A percentile compares a stretch with the other conserved stretches of the same genome.
These are phyloP conservation scores for Marchantia paleacea DNA, from an alignment of 225 moss, liverwort and hornwort genomes.

Conservation along the genomic window DNA sequence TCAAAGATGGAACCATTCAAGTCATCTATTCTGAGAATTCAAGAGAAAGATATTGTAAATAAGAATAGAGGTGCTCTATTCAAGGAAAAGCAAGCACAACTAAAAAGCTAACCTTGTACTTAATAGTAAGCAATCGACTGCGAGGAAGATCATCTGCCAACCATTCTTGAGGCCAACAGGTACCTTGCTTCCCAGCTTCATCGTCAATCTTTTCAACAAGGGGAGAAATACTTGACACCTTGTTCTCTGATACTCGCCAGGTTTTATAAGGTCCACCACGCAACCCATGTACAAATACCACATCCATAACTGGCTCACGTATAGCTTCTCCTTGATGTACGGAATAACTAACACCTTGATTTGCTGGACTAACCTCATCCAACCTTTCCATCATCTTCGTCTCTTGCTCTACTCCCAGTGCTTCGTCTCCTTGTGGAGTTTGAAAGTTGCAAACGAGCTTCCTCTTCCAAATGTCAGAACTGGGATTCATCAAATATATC, in stretches of 20 bases:
- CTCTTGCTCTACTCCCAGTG: conserved; percentile 13
- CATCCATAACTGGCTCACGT: conserved; percentile 74
- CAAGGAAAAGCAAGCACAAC: neutral
- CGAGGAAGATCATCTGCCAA: conserved; percentile 77
- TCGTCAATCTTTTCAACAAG: conserved; percentile 81
- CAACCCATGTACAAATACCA: conserved; percentile 97
- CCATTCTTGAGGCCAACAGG: conserved; percentile 99
- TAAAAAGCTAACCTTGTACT: conserved; percentile 67
- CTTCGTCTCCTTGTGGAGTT: conserved; percentile 7
- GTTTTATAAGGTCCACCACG: conserved; percentile 95
- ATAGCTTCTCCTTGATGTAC: conserved; percentile 20
- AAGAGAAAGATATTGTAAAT: too few species aligned
- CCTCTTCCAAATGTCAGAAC: conserved; percentile 45
- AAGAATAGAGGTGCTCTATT: too few species aligned
- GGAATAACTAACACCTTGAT: conserved; percentile 1
- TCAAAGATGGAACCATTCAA: too few species aligned
- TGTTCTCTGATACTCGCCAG: conserved; percentile 92
- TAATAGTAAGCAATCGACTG: conserved; percentile 83
- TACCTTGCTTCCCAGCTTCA: conserved; percentile 86
- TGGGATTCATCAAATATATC: conserved; percentile 76
- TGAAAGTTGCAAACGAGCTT: conserved; percentile 29
- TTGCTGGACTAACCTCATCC: conserved; percentile 5
- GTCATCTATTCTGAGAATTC: too few species aligned
- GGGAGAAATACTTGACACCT: conserved; percentile 69
- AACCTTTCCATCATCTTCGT: neutral